phyloP scores from a whole-genome alignment of 495 filamentous ascomycete genomes.

The Trichocladium uniseriatum region DNA sequence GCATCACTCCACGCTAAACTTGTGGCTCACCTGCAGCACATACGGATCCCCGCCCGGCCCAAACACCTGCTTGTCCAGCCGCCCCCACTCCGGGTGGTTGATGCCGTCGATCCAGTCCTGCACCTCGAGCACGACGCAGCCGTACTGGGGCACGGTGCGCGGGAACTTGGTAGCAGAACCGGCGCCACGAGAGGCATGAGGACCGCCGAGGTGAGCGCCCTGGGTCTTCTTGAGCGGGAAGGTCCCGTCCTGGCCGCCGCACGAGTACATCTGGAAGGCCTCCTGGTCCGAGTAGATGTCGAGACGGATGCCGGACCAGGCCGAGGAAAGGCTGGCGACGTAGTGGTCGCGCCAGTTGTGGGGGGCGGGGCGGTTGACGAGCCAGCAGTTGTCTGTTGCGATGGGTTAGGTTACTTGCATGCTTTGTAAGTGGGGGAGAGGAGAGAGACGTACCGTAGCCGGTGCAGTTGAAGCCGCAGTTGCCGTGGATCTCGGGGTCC shows the following conservation, averaged over 20 bases:
- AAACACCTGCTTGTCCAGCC: conserved; percentile 51
- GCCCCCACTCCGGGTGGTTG: conserved; percentile 71
- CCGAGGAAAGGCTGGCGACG: conserved; percentile 52
- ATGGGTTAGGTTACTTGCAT: background rate
- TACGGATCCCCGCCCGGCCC: conserved; percentile 53
- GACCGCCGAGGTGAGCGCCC: conserved; percentile 14
- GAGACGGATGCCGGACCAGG: conserved; percentile 61
- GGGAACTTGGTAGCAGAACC: no score
- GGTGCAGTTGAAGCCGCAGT: conserved; percentile 64
- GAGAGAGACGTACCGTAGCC: conserved; percentile 53
- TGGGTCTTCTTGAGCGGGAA: conserved; percentile 55
- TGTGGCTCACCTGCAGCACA: conserved; percentile 56
- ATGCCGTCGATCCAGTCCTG: conserved; percentile 74
- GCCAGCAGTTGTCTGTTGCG: conserved; percentile 41
- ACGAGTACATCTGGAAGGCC: conserved; percentile 70
- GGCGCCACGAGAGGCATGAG: no score
- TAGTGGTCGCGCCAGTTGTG: conserved; percentile 50
- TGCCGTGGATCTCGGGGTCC: conserved; percentile 43
- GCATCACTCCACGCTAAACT: conserved; percentile 31
- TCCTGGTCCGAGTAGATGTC: conserved; percentile 68
- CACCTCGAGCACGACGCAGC: conserved; percentile 62
- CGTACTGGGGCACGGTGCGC: conserved; percentile 52
- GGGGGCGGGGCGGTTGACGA: conserved; percentile 34
- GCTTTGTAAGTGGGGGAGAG: background rate
- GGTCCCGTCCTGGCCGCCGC: conserved; percentile 61